phyloP scores from a whole-genome alignment of 805 yeast genomes.

The Gaillardinia entomophila region DNA sequence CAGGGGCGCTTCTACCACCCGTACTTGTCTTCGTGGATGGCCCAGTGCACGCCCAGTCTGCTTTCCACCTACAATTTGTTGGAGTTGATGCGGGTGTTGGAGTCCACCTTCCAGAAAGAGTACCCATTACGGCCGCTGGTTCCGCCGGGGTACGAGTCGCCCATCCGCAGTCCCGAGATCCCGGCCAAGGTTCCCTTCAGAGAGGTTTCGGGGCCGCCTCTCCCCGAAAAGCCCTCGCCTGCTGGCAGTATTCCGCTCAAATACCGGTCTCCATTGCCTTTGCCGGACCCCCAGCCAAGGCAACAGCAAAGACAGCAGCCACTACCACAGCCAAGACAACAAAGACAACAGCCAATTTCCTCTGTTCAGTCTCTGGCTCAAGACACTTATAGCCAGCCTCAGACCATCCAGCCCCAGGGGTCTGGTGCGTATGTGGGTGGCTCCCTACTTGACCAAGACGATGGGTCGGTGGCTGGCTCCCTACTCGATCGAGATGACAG shows the following conservation, averaged over 20 bases:
- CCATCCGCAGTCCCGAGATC: conserved; percentile 30
- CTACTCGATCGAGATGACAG: too few relatives aligned
- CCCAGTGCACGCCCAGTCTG: conserved; percentile 6
- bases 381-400: too few relatives aligned
- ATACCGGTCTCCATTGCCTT: conserved; percentile 27
- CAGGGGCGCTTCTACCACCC: conserved; percentile 74
- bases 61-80: conserved; percentile 18
- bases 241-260: conserved; percentile 17
- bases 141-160: conserved; percentile 7
- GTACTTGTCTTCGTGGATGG: conserved; percentile 53
- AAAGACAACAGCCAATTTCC: conserved; percentile 1
- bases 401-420: too few relatives aligned
- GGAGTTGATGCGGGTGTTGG: conserved; percentile 24
- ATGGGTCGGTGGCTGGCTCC: too few relatives aligned
- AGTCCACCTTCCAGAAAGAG: conserved; percentile 31
- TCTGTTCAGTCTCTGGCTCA: too few relatives aligned
- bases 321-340: conserved; percentile 1
- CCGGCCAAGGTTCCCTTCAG: conserved; percentile 7
- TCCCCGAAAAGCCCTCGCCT: conserved; percentile 21
- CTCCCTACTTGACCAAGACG: too few relatives aligned
- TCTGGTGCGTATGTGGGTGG: too few relatives aligned
- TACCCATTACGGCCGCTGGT: too few relatives aligned
- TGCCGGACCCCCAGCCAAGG: conserved; percentile 10
- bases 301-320: conserved; percentile 1
- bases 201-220: conserved; percentile 17